Evolutionary conservation across 257 asterid species (phyloP), one percentile per base, ranked within the genome.

Genomic region (Anisodus tanguticus): DNA sequence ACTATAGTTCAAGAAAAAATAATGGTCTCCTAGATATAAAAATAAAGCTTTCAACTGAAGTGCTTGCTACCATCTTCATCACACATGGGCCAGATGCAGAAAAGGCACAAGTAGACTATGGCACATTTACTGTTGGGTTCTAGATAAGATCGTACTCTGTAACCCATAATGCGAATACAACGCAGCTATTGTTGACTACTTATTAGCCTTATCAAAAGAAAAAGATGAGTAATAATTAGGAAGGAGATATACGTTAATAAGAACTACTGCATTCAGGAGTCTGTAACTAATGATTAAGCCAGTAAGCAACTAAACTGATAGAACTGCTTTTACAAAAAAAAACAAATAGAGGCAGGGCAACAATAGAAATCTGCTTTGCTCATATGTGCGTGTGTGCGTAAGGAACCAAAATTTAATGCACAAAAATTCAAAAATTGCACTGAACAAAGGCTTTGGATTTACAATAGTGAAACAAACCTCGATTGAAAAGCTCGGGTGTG

Each of bases 401-500:
- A 31, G 35, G 35, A 31, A 31, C 35, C 1, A 31, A 31, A 31
- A 31, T 31, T 31, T 31, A 31, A 31, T 31, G 35, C 35, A 31
- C 35, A 1, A 31, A 51, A 80, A 16, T 19, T 37, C 58, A 19
- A 41, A 51, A 16, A n/a, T 62, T 9, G 64, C 55, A 82, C 41
- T 7, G 53, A 66, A 74, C 63, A 45, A 43, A 3, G 11, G 12
- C 68, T 8, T 64, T n/a, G 71, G 60, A 66, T 66, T 60, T 26
- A 2, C 43, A 80, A 83, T 80, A 63, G 35, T 17, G 68, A 84
- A 77, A 86, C 95, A 22, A 66, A 94, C 98, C 97, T 90, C 92
- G 91, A 81, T 83, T 83, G 79, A 87, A 84, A 87, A 87, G 89
- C 80, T 89, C 91, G 16, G 94, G 41, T 19, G 89, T 79, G 86